Base-by-base conservation (phyloP, 345 rosid genomes). In the Boechera divaricarpa region DNA sequence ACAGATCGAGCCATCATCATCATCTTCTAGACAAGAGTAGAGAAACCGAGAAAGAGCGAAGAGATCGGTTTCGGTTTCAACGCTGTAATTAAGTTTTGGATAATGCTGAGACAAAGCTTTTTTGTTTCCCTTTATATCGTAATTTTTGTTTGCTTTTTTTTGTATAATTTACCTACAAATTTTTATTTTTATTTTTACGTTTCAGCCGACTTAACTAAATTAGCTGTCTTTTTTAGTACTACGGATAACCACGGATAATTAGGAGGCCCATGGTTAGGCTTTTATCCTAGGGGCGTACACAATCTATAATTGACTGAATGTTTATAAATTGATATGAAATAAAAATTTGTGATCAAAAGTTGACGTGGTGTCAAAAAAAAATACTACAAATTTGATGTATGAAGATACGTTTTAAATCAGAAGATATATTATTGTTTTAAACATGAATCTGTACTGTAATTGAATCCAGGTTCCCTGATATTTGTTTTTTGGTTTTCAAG, bases 1-100 rank as follows among this genome's bases (percentile, higher is more conserved):
- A 63, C 64, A 9, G 81, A 80, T 0, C 77, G 80, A 76, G 83
- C 74, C 80, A 80, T 76, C 13, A 56, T 57, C 62, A 31, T 36
- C 8, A 15, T 45, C n/a, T 2, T 28, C 32, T 31, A 3, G 32
- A 39, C 1, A 2, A 38, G 42, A 10, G 44, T 10, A 57, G 38
- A 73, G 54, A 7, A 18, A n/a, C 24, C 1, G 2, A 39, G 49
- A 61, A 4, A 7, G 11, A 41, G 33, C 10, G 10, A 12, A 1
- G 36, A 62, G 62, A 69, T 18, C 8, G 24, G 60, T 75, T 68
- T 75, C 38, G 45, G 42, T 29, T 29, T 58, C 26, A 16, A 60
- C 60, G 79, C 69, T 62, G 75, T 69, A 60, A 69, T 60, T 59
- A 32, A 2, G 49, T 62, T 55, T 39, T 24, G 67, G 67, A 62